phyloP scores from a whole-genome alignment of 2,329 filamentous ascomycete genomes.

The Cryphonectria carpinicola region DNA sequence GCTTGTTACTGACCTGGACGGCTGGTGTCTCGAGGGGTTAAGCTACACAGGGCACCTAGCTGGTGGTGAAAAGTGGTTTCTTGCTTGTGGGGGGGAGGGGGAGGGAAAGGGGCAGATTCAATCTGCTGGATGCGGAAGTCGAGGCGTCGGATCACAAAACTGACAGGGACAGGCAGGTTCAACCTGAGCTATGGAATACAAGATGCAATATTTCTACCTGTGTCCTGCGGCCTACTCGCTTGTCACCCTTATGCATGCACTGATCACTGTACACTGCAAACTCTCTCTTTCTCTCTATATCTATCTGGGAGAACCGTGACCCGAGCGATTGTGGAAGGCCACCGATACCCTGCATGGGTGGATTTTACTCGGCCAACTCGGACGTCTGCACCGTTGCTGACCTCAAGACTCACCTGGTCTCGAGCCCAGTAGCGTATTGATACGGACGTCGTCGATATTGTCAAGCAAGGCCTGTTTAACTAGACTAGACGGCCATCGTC shows the following conservation, averaged over 20 bases:
- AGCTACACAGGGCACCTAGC: neutral
- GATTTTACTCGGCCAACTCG: no score
- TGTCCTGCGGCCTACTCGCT: neutral
- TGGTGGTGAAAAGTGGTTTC: neutral
- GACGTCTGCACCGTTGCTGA: neutral
- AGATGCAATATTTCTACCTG: conserved; percentile 11
- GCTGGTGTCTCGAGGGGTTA: neutral
- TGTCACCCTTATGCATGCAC: neutral
- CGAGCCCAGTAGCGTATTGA: neutral
- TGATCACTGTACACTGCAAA: conserved; percentile 8
- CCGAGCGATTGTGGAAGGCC: neutral
- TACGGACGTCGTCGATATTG: neutral
- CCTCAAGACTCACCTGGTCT: no score
- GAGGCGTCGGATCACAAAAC: conserved; percentile 8
- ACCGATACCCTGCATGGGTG: neutral
- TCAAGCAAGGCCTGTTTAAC: neutral
- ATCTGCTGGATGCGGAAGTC: neutral
- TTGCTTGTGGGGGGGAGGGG: neutral
- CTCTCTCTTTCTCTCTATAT: no score
- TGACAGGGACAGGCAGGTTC: neutral
- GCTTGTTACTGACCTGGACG: neutral
- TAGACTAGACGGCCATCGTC: neutral
- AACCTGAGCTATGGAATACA: conserved; percentile 5
- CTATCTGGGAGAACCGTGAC: conserved; percentile 1
- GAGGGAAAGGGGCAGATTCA: neutral